Conservation (phyloP, 768 basidiomycete genomes). For the Suillus cothurnatus region DNA sequence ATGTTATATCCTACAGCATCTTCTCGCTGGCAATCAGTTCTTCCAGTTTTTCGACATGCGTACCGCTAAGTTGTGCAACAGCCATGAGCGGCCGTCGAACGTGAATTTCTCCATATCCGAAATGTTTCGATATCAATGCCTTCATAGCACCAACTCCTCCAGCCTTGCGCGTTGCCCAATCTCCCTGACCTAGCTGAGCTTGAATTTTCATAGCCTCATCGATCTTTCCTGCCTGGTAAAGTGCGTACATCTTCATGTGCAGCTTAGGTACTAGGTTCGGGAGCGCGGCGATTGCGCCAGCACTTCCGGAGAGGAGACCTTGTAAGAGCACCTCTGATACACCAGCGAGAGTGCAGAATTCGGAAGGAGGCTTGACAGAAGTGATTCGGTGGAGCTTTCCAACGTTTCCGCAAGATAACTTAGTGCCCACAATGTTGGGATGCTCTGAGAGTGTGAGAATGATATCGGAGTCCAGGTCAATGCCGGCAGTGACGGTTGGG, state of each 20-base stretch:
- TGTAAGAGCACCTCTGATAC: constrained; percentile 70
- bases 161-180: constrained; percentile 63
- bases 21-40: constrained; percentile 52
- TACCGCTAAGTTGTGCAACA: constrained; percentile 40
- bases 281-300: constrained; percentile 67
- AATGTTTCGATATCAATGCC: constrained; percentile 59
- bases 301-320: constrained; percentile 60
- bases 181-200: constrained; percentile 61
- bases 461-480: constrained; percentile 82
- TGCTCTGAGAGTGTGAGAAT: constrained; percentile 69
- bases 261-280: constrained; percentile 64
- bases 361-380: constrained; percentile 49
- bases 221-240: constrained; percentile 54
- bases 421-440: constrained; percentile 85
- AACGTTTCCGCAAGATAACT: constrained; percentile 83
- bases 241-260: constrained; percentile 50
- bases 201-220: constrained; percentile 65
- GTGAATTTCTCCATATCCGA: constrained; percentile 57
- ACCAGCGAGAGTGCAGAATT: constrained; percentile 77
- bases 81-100: constrained; percentile 54
- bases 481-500: constrained; percentile 76
- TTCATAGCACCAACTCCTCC: constrained; percentile 74
- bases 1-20: constrained; percentile 19
- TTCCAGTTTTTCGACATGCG: constrained; percentile 43
- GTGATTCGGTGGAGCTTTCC: constrained; percentile 82